phyloP scores from a whole-genome alignment of 345 rosid species.

The Leavenworthia alabamica region DNA sequence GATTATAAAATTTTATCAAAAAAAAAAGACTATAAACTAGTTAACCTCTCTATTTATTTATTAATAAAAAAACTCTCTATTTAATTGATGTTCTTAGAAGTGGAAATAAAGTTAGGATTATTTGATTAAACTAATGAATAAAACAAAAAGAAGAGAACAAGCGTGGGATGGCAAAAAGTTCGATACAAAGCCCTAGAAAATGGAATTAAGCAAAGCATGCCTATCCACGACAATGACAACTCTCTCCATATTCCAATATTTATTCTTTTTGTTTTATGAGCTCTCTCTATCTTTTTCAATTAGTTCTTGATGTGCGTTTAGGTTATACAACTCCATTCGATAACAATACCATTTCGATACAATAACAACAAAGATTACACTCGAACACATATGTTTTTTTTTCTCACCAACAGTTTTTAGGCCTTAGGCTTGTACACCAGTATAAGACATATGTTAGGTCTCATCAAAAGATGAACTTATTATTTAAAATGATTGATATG shows the following conservation, averaged over 20 bases:
- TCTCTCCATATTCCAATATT: constrained; percentile 3
- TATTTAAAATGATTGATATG: not conserved
- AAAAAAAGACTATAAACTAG: no score
- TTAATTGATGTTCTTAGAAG: not conserved
- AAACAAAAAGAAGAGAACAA: constrained; percentile 18
- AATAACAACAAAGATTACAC: not conserved
- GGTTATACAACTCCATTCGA: not conserved
- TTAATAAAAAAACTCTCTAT: no score
- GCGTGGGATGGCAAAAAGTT: constrained; percentile 15
- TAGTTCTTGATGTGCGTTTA: not conserved
- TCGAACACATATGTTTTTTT: not conserved
- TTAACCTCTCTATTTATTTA: no score
- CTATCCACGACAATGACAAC: constrained; percentile 21
- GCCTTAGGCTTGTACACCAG: not conserved
- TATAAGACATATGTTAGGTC: not conserved
- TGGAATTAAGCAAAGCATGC: constrained; percentile 29
- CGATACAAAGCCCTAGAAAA: constrained; percentile 28
- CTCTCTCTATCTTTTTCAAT: not conserved
- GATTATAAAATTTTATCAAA: no score
- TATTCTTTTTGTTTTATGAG: constrained; percentile 1
- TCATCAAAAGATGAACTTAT: not conserved
- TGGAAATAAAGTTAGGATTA: not conserved
- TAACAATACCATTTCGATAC: not conserved
- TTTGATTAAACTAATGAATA: not conserved
- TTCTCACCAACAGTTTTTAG: not conserved